phyloP scores from a whole-genome alignment of 129 eudicot species.

The Artemisia annua region DNA sequence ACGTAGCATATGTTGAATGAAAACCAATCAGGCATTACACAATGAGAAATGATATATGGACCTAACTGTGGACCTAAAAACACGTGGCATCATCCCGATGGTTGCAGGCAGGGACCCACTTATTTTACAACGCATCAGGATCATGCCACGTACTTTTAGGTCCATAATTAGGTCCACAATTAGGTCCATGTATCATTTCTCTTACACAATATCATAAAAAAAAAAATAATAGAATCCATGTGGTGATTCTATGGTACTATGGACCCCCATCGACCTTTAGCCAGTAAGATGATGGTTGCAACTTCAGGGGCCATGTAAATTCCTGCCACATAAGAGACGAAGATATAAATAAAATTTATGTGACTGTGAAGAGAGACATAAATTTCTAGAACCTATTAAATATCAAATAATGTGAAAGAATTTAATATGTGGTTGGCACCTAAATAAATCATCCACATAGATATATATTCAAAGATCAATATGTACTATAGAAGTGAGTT shows the following conservation, averaged over 20 bases:
- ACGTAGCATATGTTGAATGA: too few relatives aligned
- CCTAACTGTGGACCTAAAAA: too few relatives aligned
- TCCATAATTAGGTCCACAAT: too few relatives aligned
- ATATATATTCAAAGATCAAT: neutral
- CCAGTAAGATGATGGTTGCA: neutral
- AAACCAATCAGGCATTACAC: too few relatives aligned
- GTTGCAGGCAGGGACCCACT: too few relatives aligned
- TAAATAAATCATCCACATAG: neutral
- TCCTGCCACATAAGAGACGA: constrained; percentile 5
- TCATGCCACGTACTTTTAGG: too few relatives aligned
- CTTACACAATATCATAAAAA: too few relatives aligned
- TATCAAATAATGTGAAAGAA: neutral
- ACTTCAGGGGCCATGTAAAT: neutral
- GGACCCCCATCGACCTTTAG: constrained; percentile 21
- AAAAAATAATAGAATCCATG: neutral
- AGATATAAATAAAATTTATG: neutral
- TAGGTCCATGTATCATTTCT: too few relatives aligned
- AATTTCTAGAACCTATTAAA: constrained; percentile 15
- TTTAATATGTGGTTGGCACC: neutral
- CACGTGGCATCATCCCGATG: too few relatives aligned
- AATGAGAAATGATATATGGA: too few relatives aligned
- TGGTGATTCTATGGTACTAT: constrained; percentile 16
- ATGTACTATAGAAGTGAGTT: neutral
- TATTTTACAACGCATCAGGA: too few relatives aligned
- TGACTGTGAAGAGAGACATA: neutral